Evolutionary conservation across 2,329 filamentous ascomycete species (phyloP).

Genomic region (Nakataea oryzae): DNA sequence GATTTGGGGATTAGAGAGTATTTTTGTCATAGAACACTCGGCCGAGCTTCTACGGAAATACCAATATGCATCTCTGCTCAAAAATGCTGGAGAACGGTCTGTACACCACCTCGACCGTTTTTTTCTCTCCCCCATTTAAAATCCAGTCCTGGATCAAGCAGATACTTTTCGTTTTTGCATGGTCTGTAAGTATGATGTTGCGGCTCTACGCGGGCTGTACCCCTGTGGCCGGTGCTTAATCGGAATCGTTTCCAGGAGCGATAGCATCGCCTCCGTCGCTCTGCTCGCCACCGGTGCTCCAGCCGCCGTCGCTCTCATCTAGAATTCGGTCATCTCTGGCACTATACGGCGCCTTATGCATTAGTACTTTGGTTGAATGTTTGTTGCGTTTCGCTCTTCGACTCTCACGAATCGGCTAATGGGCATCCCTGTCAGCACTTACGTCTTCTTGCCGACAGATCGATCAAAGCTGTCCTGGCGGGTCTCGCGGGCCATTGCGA

Average conservation of each 20-base stretch:
- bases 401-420: background rate
- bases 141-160: background rate
- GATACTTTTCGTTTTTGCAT: too few species aligned
- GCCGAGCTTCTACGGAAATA: background rate
- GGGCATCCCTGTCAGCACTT: background rate
- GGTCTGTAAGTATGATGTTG: too few species aligned
- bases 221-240: background rate
- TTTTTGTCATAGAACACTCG: background rate
- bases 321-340: background rate
- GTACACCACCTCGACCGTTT: background rate
- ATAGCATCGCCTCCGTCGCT: conserved; percentile 17
- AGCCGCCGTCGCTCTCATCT: conserved; percentile 13
- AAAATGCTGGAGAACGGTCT: background rate
- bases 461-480: conserved; percentile 15
- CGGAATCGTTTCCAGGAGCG: background rate
- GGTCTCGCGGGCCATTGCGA: conserved; percentile 42
- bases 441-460: conserved; percentile 2
- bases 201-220: too few species aligned
- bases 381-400: background rate
- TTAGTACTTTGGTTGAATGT: background rate
- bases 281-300: conserved; percentile 19
- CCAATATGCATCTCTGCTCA: background rate
- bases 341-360: background rate
- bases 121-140: background rate
- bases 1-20: background rate